These are phyloP conservation scores for Salix viminalis DNA, from an alignment of 345 rosid species.

Conservation along the genomic window DNA sequence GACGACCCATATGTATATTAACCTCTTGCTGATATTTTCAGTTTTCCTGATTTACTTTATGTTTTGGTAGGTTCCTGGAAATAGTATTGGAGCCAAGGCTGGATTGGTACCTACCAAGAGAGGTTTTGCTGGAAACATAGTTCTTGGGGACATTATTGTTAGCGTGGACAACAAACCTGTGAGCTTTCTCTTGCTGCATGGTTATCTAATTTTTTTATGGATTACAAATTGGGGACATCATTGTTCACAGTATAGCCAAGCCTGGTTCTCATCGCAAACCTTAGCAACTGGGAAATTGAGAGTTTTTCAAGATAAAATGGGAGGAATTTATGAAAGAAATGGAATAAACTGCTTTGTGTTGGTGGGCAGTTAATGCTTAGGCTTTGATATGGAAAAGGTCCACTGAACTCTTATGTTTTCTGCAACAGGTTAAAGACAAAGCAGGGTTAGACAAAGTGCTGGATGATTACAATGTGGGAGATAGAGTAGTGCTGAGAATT, in stretches of 20 bases:
- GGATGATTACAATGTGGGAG: constrained; percentile 81
- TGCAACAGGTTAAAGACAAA: constrained; percentile 71
- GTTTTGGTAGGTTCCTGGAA: constrained; percentile 56
- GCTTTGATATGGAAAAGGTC: neutral
- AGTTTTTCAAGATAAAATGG: neutral
- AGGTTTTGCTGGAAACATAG: constrained; percentile 82
- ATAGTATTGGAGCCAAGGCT: constrained; percentile 68
- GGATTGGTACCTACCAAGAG: constrained; percentile 73
- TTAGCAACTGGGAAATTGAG: neutral
- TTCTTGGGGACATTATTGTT: constrained; percentile 79
- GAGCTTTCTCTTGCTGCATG: constrained; percentile 21
- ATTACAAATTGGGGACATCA: neutral
- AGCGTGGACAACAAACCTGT: constrained; percentile 69
- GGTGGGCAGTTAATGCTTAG: neutral
- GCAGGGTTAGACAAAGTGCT: constrained; percentile 62
- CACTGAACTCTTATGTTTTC: neutral
- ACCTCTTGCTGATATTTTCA: neutral
- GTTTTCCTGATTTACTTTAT: neutral
- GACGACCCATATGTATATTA: too few species aligned
- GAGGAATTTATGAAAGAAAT: neutral
- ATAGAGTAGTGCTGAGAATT: constrained; percentile 54
- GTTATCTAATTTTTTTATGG: neutral
- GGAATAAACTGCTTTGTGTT: neutral
- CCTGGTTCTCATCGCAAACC: neutral
- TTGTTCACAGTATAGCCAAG: neutral